Percentiles rank a stretch among this genome's conserved stretches.
These are phyloP conservation scores for Pinus tabuliformis DNA, from an alignment of 75 land plant genomes.

Conservation along the genomic window DNA sequence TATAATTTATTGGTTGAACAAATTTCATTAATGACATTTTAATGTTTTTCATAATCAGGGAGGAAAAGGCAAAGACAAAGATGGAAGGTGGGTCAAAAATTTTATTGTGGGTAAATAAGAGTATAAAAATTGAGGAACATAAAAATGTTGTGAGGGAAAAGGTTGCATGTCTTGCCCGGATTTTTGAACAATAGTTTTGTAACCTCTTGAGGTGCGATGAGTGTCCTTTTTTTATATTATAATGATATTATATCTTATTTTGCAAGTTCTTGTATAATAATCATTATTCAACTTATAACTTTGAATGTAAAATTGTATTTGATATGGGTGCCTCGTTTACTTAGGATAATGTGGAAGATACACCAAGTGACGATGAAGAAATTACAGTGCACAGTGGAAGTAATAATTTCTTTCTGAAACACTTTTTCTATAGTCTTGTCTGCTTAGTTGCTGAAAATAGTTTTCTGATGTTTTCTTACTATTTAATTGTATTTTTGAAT, in stretches of 20 bases:
- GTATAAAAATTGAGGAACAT: conserved; percentile 71
- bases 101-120: conserved; percentile 75
- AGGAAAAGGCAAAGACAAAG: conserved; percentile 50
- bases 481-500: not conserved
- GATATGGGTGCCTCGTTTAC: not conserved
- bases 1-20: conserved; percentile 4
- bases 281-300: not conserved
- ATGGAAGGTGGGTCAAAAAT: conserved; percentile 65
- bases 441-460: not conserved
- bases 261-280: not conserved
- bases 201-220: not conserved
- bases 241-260: not conserved
- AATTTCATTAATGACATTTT: not conserved
- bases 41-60: conserved; percentile 36
- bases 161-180: conserved; percentile 56
- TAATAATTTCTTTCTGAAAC: conserved; percentile 7
- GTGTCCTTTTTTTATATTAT: not conserved
- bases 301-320: not conserved
- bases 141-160: conserved; percentile 66
- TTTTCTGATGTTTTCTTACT: not conserved
- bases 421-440: not conserved
- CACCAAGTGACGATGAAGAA: conserved; percentile 61
- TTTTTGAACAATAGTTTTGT: conserved; percentile 79
- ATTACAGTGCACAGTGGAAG: conserved; percentile 19
- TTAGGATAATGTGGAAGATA: conserved; percentile 53